Base-by-base conservation (phyloP, 2,329 filamentous ascomycete genomes). In the Ophiostoma sp. region DNA sequence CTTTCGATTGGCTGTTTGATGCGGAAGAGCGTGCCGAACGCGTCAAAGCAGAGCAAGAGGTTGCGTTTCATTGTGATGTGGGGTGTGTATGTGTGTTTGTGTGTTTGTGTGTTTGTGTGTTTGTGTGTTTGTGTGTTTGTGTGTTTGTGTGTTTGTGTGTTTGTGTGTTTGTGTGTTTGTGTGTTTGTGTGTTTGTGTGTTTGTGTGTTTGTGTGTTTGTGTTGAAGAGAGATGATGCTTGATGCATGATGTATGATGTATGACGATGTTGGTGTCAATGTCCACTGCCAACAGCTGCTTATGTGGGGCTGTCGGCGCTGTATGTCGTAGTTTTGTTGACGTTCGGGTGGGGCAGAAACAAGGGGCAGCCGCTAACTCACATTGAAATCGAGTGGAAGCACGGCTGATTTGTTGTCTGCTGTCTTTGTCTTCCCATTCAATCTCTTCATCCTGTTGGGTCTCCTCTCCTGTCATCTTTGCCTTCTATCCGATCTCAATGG, bases 21-120 rank as follows among this genome's bases (percentile, higher is more conserved):
- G 12, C 79, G 81, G 79, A 90, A 91, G 2, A 92, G 81, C 0
- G 89, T 92, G n/a, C 87, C 88, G 76, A 91, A 91, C 4, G 89
- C 89, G 78, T 92, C 89, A 71, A 91, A 87, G 74, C 87, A 89
- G 1, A 91, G 79, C 0, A 91, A 80, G 1, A 91, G 82, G 74
- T 88, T 87, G 12, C 72, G 73, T n/a, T 74, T 75, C 2, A 61
- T 25, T 71, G 73, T 75, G 22, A 15, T 25, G 50, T 0, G 19
- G 31, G 25, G 55, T 7, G 55, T 17, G 55, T 19, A 15, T 36
- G 28, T 61, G 57, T 36, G 31, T 22, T n/a, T n/a, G n/a, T n/a
- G n/a, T n/a, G n/a, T n/a, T n/a, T n/a, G n/a, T n/a, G n/a, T n/a
- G n/a, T n/a, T n/a, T n/a, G 55, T 7, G 55, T 17, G 55, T 19